These are phyloP conservation scores for Plenodomus lindquistii DNA, from an alignment of 2,329 filamentous ascomycete species.

Conservation along the genomic window DNA sequence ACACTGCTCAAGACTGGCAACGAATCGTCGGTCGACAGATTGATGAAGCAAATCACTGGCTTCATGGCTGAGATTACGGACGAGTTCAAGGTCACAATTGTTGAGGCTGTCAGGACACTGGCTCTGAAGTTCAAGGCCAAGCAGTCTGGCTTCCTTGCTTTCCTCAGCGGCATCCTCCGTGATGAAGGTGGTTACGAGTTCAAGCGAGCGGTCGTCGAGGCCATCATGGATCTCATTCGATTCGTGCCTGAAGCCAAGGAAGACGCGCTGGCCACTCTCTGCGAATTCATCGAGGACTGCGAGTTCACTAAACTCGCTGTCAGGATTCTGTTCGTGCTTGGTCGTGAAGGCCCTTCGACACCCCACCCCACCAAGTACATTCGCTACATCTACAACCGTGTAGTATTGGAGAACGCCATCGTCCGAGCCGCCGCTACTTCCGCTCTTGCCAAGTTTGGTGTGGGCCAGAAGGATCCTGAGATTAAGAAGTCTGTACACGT, in stretches of 20 bases:
- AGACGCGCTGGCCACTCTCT: constrained; percentile 87
- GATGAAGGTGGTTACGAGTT: constrained; percentile 99
- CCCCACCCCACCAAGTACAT: constrained; percentile 98
- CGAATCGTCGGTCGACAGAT: constrained; percentile 90
- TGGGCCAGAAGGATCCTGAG: constrained; percentile 90
- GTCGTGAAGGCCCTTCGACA: constrained; percentile 92
- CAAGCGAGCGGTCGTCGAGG: constrained; percentile 96
- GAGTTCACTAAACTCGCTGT: constrained; percentile 98
- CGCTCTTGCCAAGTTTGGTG: constrained; percentile 93
- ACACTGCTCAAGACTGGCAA: constrained; percentile 98
- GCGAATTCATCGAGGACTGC: constrained; percentile 99
- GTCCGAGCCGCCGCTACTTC: constrained; percentile 95
- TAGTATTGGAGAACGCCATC: constrained; percentile 95
- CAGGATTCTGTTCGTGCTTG: constrained; percentile 89
- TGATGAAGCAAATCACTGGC: constrained; percentile 98
- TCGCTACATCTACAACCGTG: constrained; percentile 98
- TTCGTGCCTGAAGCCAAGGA: constrained; percentile 89
- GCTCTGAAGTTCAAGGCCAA: constrained; percentile 98
- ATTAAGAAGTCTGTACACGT: constrained; percentile 96
- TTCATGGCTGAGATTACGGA: constrained; percentile 99
- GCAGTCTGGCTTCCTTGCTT: constrained; percentile 95
- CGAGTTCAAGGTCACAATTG: constrained; percentile 99
- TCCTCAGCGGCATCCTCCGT: constrained; percentile 93
- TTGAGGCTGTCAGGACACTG: constrained; percentile 94
- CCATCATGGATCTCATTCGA: constrained; percentile 99